A percentile compares a stretch with the other conserved stretches of the same genome.
Conservation (phyloP, 805 yeast species). For the Candida loeiensis region DNA sequence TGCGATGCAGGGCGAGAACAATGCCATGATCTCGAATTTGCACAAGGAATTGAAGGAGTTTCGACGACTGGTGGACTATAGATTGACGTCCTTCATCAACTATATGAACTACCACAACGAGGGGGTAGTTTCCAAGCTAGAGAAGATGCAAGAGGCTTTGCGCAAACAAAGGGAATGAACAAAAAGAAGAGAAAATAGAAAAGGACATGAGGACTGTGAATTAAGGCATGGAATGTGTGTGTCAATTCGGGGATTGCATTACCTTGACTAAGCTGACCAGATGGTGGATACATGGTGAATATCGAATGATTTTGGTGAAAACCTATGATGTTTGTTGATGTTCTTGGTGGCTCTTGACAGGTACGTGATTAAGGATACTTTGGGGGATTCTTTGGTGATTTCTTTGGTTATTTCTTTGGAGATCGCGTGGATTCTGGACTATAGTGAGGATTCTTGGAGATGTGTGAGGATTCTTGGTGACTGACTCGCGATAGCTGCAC, state of each 20-base stretch:
- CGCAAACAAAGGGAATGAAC: neutral
- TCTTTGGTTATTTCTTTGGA: too few species aligned
- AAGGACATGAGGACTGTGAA: neutral
- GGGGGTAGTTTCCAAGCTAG: constrained; percentile 6
- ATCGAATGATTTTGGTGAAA: too few species aligned
- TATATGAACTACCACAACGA: constrained; percentile 8
- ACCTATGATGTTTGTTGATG: neutral
- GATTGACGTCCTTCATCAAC: constrained; percentile 5
- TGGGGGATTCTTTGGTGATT: too few species aligned
- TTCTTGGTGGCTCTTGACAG: neutral
- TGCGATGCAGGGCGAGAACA: constrained; percentile 7
- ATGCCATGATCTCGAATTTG: constrained; percentile 3
- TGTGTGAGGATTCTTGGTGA: too few species aligned
- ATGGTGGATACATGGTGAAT: too few species aligned
- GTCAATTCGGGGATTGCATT: too few species aligned
- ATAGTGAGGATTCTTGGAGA: too few species aligned
- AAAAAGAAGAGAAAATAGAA: neutral
- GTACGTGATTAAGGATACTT: too few species aligned
- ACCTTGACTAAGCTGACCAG: too few species aligned
- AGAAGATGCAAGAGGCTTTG: constrained; percentile 4
- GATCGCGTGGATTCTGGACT: too few species aligned
- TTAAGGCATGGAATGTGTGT: neutral
- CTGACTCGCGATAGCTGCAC: too few species aligned
- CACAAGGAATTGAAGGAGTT: constrained; percentile 10
- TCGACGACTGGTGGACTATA: constrained; percentile 9